These are phyloP conservation scores for Penicillium verrucosum DNA, from an alignment of 2,329 filamentous ascomycete genomes.

Conservation along the genomic window DNA sequence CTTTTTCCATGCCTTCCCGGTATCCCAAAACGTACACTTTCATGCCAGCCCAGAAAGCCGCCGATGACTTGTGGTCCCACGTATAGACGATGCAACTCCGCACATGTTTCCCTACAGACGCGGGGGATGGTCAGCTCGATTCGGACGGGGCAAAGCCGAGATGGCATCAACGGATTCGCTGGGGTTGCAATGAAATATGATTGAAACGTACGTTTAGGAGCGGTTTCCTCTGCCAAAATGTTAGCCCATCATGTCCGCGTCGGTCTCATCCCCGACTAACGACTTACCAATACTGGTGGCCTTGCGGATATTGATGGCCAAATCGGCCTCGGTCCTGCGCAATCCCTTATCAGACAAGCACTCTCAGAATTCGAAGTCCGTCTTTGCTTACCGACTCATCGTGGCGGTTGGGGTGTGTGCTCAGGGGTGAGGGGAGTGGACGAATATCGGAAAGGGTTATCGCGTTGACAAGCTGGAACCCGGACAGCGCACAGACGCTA, in stretches of 20 bases:
- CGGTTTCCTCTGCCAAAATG: conserved; percentile 56
- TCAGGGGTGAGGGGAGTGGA: conserved; percentile 22
- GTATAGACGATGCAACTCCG: conserved; percentile 97
- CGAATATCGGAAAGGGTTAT: conserved; percentile 8
- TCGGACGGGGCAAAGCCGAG: conserved; percentile 1
- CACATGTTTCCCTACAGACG: conserved; percentile 74
- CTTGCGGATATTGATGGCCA: conserved; percentile 65
- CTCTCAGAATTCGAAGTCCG: neutral
- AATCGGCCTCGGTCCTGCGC: conserved; percentile 58
- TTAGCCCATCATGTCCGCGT: conserved; percentile 7
- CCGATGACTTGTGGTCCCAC: conserved; percentile 96
- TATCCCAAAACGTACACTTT: conserved; percentile 74
- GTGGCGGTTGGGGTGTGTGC: conserved; percentile 51
- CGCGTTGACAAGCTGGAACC: conserved; percentile 19
- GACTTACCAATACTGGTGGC: conserved; percentile 59
- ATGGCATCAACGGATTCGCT: conserved; percentile 8
- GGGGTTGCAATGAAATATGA: neutral
- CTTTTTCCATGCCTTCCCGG: neutral
- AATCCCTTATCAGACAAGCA: conserved; percentile 3
- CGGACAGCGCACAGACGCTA: conserved; percentile 20
- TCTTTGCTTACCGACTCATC: conserved; percentile 56
- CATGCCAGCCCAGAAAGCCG: conserved; percentile 95
- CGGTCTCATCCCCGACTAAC: conserved; percentile 1
- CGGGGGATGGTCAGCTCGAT: conserved; percentile 7
- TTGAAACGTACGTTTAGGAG: conserved; percentile 58